Conservation (phyloP, 306 rosid genomes). For the Datisca glomerata region DNA sequence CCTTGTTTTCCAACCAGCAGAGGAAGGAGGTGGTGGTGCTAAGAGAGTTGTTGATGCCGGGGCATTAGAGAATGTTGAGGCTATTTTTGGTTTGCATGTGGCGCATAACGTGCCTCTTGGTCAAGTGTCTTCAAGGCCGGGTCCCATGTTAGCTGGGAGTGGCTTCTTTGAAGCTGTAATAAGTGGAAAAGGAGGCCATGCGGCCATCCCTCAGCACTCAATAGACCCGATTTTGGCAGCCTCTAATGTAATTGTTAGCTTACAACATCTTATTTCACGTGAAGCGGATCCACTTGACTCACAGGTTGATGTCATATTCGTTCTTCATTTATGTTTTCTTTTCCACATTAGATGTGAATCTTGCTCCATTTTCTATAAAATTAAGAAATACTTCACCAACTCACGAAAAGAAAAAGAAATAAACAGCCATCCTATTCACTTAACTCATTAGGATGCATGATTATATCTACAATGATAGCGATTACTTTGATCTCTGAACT, state of each 20-base stretch:
- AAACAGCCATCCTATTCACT: too few species aligned
- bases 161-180: conserved; percentile 75
- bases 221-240: conserved; percentile 84
- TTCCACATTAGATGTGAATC: neutral
- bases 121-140: conserved; percentile 46
- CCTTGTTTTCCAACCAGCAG: conserved; percentile 95
- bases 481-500: too few species aligned
- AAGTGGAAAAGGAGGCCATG: conserved; percentile 86
- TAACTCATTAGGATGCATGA: too few species aligned
- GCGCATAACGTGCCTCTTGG: conserved; percentile 32
- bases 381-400: too few species aligned
- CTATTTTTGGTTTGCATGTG: conserved; percentile 74
- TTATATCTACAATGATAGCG: too few species aligned
- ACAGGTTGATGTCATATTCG: conserved; percentile 31
- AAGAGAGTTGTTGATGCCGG: conserved; percentile 44
- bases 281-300: conserved; percentile 89
- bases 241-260: conserved; percentile 69
- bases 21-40: conserved; percentile 88
- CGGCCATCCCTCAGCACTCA: conserved; percentile 76
- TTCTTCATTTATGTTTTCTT: neutral
- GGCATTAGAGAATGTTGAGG: conserved; percentile 54
- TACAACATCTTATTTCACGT: conserved; percentile 76
- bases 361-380: neutral
- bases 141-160: conserved; percentile 57
- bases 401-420: too few species aligned